Evolutionary conservation across 2,329 filamentous ascomycete genomes (phyloP).

Genomic region (Talaromyces sp.): DNA sequence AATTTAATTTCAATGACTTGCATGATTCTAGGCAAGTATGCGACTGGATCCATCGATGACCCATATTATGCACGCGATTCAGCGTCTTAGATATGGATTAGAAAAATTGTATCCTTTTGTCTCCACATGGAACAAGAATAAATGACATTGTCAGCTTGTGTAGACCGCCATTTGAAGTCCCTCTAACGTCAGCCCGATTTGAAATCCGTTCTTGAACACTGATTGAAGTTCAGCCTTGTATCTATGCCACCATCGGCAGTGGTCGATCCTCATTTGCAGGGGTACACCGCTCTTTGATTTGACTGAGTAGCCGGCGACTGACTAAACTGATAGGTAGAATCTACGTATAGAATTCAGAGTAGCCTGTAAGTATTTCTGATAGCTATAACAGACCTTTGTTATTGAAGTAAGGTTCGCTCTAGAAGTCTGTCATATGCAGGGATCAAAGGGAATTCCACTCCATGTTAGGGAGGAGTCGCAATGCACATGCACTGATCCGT

Average conservation of each 20-base stretch:
- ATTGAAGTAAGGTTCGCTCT: background rate
- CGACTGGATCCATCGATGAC: background rate
- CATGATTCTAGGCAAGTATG: background rate
- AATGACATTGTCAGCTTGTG: background rate
- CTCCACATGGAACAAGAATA: background rate
- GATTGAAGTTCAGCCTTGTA: background rate
- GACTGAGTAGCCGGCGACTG: background rate
- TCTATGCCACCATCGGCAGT: background rate
- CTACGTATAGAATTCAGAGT: background rate
- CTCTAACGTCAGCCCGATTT: background rate
- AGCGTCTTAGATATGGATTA: no score
- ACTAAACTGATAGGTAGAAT: background rate
- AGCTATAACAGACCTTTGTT: background rate
- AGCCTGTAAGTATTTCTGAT: background rate
- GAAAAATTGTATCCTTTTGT: background rate
- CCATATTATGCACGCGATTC: background rate
- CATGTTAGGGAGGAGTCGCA: background rate
- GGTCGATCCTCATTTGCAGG: background rate
- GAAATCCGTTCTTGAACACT: background rate
- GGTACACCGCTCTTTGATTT: background rate
- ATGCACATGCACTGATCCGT: background rate
- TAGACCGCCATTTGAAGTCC: background rate
- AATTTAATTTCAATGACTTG: background rate
- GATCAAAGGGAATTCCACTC: background rate
- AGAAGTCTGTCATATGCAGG: background rate